Conservation (phyloP, 306 rosid genomes). For the Gastrolobium bilobum region DNA sequence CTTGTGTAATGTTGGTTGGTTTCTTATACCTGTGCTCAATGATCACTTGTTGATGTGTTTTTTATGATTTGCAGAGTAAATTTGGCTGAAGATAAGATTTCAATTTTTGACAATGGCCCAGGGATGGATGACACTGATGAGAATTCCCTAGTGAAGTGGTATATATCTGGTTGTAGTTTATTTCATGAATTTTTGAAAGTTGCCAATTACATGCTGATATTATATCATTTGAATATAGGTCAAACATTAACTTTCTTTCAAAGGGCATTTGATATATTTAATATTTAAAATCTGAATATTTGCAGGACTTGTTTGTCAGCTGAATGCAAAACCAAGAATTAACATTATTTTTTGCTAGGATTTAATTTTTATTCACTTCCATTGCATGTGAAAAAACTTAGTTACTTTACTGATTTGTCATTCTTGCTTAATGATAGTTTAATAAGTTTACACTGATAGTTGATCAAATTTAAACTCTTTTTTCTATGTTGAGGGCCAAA, state of each 20-base stretch:
- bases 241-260: not conserved
- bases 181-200: not conserved
- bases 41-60: conserved; percentile 3
- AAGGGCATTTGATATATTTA: not conserved
- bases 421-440: not conserved
- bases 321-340: not conserved
- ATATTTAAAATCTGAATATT: not conserved
- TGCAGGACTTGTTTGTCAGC: not conserved
- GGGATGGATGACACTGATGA: conserved; percentile 77
- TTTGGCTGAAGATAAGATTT: conserved; percentile 45
- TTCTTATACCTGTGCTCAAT: not conserved
- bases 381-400: not conserved
- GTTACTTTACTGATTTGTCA: not conserved
- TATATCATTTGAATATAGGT: not conserved
- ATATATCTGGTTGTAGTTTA: conserved; percentile 31
- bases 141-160: conserved; percentile 71
- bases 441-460: not conserved
- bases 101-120: conserved; percentile 72
- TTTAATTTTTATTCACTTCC: not conserved
- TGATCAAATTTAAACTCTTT: not conserved
- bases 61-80: conserved; percentile 60
- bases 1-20: not conserved
- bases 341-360: not conserved
- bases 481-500: not conserved
- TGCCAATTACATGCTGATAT: not conserved